phyloP scores from a whole-genome alignment of 2,329 filamentous ascomycete species.

The Cordyceps fumosorosea region DNA sequence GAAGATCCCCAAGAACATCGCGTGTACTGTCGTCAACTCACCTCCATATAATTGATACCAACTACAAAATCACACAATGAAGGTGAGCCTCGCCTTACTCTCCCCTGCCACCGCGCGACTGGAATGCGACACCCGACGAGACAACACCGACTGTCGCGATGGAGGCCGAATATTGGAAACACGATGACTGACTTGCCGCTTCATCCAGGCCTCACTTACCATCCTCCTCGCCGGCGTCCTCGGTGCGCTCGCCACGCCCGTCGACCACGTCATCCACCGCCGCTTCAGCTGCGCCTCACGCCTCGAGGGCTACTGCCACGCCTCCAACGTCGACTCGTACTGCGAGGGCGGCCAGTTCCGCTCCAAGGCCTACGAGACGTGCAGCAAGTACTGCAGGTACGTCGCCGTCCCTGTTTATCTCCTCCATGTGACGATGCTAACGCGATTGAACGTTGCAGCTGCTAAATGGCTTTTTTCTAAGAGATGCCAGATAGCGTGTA shows the following conservation, averaged over 20 bases:
- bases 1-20: neutral
- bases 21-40: neutral
- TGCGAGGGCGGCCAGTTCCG: slow-evolving; percentile 16
- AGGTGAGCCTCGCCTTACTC: neutral
- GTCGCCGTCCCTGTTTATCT: neutral
- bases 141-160: neutral
- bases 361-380: slow-evolving; percentile 16
- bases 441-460: neutral
- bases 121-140: neutral
- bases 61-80: neutral
- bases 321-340: slow-evolving; percentile 17
- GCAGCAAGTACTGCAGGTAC: slow-evolving; percentile 7
- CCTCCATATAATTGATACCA: neutral
- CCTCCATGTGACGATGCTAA: neutral
- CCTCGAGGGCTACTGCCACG: slow-evolving; percentile 18
- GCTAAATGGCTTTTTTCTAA: neutral
- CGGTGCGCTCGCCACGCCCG: slow-evolving; percentile 8
- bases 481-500: neutral
- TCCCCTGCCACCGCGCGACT: neutral
- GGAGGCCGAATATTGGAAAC: neutral
- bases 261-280: slow-evolving; percentile 12
- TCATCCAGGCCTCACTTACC: neutral
- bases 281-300: slow-evolving; percentile 15
- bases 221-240: slow-evolving; percentile 6
- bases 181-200: too few species aligned